phyloP scores from a whole-genome alignment of 75 land plant genomes.

The Pinus albicaulis region DNA sequence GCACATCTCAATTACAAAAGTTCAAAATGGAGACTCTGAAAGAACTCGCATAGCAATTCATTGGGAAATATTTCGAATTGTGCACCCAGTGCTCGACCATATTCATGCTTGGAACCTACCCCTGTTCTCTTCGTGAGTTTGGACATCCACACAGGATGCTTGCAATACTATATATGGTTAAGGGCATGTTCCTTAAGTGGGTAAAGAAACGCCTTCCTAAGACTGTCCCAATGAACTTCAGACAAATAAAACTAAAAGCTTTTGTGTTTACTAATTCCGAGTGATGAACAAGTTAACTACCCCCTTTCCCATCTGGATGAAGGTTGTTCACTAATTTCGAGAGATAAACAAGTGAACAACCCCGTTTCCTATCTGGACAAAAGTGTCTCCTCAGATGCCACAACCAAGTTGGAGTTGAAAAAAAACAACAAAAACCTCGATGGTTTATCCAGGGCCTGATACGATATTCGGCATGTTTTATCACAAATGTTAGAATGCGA shows the following conservation, averaged over 20 bases:
- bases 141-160: no score
- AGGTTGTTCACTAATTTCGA: background rate
- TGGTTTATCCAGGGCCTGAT: slow-evolving; percentile 1
- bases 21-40: no score
- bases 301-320: background rate
- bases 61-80: no score
- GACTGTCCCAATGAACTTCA: background rate
- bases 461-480: background rate
- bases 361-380: background rate
- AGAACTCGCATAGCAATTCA: no score
- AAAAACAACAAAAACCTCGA: background rate
- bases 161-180: background rate
- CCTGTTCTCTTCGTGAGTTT: no score
- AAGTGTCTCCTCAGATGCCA: background rate
- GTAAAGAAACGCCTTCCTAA: background rate
- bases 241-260: background rate
- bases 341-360: background rate
- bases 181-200: background rate
- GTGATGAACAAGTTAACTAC: background rate
- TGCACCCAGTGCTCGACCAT: no score
- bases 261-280: background rate
- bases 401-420: no score
- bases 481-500: no score
- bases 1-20: slow-evolving; percentile 6
- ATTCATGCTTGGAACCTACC: no score